Evolutionary conservation across 345 rosid species (phyloP).

Genomic region (Triadica sebifera): DNA sequence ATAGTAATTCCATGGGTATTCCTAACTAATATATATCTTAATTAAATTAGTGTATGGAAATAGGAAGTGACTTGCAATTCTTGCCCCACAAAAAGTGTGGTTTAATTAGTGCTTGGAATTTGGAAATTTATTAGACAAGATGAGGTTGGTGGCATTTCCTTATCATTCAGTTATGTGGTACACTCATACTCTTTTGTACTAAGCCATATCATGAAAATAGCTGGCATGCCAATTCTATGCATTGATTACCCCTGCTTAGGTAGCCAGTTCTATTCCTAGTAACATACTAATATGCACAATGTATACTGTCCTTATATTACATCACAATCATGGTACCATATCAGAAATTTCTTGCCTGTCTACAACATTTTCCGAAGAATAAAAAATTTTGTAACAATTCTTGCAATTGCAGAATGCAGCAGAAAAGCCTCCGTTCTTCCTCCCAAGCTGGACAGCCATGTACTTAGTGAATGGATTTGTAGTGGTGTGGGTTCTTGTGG

Average conservation of each 20-base stretch:
- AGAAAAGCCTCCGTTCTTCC: conserved; percentile 32
- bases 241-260: neutral
- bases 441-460: conserved; percentile 36
- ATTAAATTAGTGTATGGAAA: neutral
- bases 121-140: conserved; percentile 20
- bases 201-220: conserved; percentile 9
- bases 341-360: neutral
- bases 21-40: neutral
- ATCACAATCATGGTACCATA: too few relatives aligned
- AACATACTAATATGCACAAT: neutral
- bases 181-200: conserved; percentile 1
- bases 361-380: neutral
- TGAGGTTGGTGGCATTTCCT: conserved; percentile 28
- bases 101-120: conserved; percentile 7
- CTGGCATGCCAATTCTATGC: conserved; percentile 12
- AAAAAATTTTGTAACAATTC: neutral
- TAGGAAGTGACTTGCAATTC: neutral
- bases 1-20: neutral
- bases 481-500: conserved; percentile 29
- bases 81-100: conserved; percentile 13
- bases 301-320: neutral
- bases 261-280: neutral
- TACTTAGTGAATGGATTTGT: conserved; percentile 25
- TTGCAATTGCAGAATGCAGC: conserved; percentile 30
- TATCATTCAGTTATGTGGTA: conserved; percentile 21